Conservation (phyloP, 257 asterid species). For the Phtheirospermum japonicum region DNA sequence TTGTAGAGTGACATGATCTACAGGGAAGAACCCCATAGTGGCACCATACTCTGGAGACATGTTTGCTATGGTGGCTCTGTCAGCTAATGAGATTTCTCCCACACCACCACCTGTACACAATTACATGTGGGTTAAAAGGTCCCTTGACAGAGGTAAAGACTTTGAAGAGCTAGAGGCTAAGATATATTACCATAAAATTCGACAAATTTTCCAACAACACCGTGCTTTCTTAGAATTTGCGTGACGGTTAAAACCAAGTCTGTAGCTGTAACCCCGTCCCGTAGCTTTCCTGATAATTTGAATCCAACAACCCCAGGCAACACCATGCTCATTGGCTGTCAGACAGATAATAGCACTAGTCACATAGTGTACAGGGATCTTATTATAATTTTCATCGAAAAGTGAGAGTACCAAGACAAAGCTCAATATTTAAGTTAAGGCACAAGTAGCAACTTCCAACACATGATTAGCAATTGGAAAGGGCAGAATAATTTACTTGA, state of each 20-base stretch:
- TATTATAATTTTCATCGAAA: conserved; percentile 21
- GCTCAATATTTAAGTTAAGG: background rate
- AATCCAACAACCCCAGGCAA: conserved; percentile 94
- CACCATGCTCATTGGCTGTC: conserved; percentile 98
- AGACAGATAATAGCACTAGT: conserved; percentile 27
- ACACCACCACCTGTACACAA: conserved; percentile 67
- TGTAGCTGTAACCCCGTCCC: conserved; percentile 85
- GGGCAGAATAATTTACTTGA: background rate
- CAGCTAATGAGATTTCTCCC: conserved; percentile 86
- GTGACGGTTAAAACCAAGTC: conserved; percentile 88
- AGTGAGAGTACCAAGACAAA: background rate
- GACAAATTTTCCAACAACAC: conserved; percentile 88
- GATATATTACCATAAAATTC: conserved; percentile 61
- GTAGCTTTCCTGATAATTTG: conserved; percentile 76
- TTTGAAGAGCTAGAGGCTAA: background rate
- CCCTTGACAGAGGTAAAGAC: background rate
- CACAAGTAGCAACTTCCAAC: background rate
- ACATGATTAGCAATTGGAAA: no score
- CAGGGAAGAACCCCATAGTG: conserved; percentile 99
- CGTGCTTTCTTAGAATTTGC: conserved; percentile 86
- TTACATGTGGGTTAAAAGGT: conserved; percentile 20
- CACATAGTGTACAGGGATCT: conserved; percentile 23
- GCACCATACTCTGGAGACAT: conserved; percentile 99
- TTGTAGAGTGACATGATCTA: conserved; percentile 82
- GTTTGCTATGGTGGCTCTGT: conserved; percentile 97